Conservation (phyloP, 2,329 filamentous ascomycete species). For the Aureobasidium zeae region DNA sequence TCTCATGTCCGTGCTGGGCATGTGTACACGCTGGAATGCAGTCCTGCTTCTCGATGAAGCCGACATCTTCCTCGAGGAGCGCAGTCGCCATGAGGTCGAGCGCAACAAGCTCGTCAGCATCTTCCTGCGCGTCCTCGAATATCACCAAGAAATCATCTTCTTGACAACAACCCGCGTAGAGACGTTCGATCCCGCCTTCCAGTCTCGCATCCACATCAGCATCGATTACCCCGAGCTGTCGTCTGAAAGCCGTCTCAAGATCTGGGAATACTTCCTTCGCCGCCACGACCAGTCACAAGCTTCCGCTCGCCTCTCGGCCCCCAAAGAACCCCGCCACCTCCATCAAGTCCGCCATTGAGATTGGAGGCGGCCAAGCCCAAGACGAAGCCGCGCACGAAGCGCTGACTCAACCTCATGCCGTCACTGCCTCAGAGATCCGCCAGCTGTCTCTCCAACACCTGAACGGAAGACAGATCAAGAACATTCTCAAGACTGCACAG, state of each 20-base stretch:
- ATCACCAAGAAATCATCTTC: slow-evolving; percentile 37
- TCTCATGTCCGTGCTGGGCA: slow-evolving; percentile 39
- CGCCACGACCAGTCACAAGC: slow-evolving; percentile 23
- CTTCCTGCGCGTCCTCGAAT: slow-evolving; percentile 31
- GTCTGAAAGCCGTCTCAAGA: slow-evolving; percentile 27
- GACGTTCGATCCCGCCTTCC: slow-evolving; percentile 38
- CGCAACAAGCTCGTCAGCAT: slow-evolving; percentile 40
- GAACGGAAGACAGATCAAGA: slow-evolving; percentile 38
- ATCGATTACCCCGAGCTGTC: slow-evolving; percentile 36
- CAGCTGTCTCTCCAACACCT: slow-evolving; percentile 26
- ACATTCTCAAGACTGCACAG: slow-evolving; percentile 34
- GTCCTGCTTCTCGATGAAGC: slow-evolving; percentile 45
- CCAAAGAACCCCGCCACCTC: slow-evolving; percentile 20
- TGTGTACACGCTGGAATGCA: slow-evolving; percentile 43
- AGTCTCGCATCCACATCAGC: slow-evolving; percentile 38
- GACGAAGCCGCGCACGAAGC: slow-evolving; percentile 11
- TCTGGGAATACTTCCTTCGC: slow-evolving; percentile 40
- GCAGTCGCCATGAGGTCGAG: slow-evolving; percentile 33
- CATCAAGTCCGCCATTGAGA: slow-evolving; percentile 17
- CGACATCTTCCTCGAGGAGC: slow-evolving; percentile 36
- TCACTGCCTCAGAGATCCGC: slow-evolving; percentile 26
- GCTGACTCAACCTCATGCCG: slow-evolving; percentile 22
- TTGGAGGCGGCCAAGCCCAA: background rate
- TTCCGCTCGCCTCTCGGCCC: slow-evolving; percentile 19
- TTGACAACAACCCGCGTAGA: slow-evolving; percentile 38